Percentiles rank a stretch among this genome's conserved stretches.
Evolutionary conservation across 2,329 filamentous ascomycete species (phyloP).

Genomic region (Aspergillus oerlinghausenensis): DNA sequence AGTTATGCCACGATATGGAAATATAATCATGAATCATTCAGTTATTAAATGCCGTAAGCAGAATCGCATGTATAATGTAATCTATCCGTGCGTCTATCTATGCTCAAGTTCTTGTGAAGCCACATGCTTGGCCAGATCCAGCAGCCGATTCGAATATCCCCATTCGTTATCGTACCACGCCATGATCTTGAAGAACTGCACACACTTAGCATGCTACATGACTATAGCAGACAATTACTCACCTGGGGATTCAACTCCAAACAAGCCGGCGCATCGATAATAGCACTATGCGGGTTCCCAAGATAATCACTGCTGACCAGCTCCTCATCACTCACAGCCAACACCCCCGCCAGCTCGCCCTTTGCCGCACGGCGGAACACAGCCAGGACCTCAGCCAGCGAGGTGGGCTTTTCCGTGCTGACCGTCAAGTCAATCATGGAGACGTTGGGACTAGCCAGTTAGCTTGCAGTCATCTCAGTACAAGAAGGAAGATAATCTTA

Average conservation of each 20-base stretch:
- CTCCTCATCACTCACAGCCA: constrained; percentile 86
- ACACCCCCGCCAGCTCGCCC: constrained; percentile 54
- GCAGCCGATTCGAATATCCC: constrained; percentile 86
- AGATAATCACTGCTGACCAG: constrained; percentile 83
- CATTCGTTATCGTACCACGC: constrained; percentile 96
- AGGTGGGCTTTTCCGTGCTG: constrained; percentile 74
- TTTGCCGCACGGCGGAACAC: constrained; percentile 38
- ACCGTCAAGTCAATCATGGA: constrained; percentile 88
- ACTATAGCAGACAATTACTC: background rate
- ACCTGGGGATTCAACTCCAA: constrained; percentile 68
- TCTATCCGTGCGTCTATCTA: background rate
- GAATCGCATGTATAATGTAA: too few relatives aligned
- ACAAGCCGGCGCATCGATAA: constrained; percentile 92
- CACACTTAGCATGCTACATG: constrained; percentile 25
- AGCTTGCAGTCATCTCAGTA: background rate
- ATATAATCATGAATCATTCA: too few relatives aligned
- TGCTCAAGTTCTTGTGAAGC: constrained; percentile 12
- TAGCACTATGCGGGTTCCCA: constrained; percentile 80
- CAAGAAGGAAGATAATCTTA: constrained; percentile 7
- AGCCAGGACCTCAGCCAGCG: constrained; percentile 21
- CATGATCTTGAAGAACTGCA: constrained; percentile 91
- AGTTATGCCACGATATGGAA: too few relatives aligned
- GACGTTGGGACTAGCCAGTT: constrained; percentile 62
- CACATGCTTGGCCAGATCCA: constrained; percentile 54
- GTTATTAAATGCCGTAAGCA: too few relatives aligned